Conservation (phyloP, 2,329 filamentous ascomycete species). For the Fusarium piperis region DNA sequence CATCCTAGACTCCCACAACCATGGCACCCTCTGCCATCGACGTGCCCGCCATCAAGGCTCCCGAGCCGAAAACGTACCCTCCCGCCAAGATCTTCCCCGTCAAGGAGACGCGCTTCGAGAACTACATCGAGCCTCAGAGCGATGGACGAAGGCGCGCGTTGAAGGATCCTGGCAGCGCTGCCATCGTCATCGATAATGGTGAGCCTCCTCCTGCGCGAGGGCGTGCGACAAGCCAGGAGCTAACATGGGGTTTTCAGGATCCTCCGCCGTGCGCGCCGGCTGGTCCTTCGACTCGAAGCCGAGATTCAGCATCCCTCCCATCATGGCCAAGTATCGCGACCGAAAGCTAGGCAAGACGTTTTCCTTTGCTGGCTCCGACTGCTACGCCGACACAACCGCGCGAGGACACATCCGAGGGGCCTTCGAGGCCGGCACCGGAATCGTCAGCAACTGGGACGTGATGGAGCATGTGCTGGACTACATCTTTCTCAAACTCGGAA, state of each 20-base stretch:
- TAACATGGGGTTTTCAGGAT: constrained; percentile 66
- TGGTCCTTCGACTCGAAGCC: constrained; percentile 94
- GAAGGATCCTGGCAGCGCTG: constrained; percentile 66
- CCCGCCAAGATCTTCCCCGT: constrained; percentile 68
- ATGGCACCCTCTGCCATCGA: constrained; percentile 67
- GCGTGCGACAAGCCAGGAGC: constrained; percentile 18
- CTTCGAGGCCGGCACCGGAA: constrained; percentile 89
- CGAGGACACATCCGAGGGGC: constrained; percentile 89
- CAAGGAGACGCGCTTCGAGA: constrained; percentile 70
- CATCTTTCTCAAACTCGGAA: constrained; percentile 90
- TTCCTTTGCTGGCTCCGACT: constrained; percentile 90
- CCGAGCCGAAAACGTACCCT: constrained; percentile 57
- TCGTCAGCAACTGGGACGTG: constrained; percentile 97
- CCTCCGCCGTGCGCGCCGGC: constrained; percentile 87
- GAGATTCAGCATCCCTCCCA: constrained; percentile 81
- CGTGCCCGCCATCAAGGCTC: constrained; percentile 50
- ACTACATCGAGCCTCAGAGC: constrained; percentile 61
- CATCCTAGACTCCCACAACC: constrained; percentile 17
- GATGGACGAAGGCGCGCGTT: constrained; percentile 79
- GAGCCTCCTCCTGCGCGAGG: constrained; percentile 35
- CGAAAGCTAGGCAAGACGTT: constrained; percentile 92
- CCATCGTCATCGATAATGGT: constrained; percentile 99
- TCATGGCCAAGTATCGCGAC: constrained; percentile 95
- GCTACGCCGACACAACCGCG: constrained; percentile 93
- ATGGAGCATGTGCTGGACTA: constrained; percentile 97